These are phyloP conservation scores for Thamnidium elegans DNA, from an alignment of 192 early-diverging fungal species.

Conservation along the genomic window DNA sequence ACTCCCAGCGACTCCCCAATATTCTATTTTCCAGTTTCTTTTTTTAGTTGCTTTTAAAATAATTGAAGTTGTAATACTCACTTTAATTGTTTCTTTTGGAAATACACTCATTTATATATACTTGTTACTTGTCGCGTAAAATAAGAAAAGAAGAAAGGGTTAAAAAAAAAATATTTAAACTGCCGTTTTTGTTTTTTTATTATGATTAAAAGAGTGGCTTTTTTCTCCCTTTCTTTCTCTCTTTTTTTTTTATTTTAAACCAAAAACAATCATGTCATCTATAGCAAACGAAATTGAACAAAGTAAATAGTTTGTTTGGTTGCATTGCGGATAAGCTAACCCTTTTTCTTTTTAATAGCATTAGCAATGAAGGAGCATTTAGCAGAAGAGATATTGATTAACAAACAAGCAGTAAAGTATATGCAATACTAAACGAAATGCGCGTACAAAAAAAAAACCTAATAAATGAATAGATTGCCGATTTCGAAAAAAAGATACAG, in stretches of 20 bases:
- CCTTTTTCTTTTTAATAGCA: conserved; percentile 22
- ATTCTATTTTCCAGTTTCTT: conserved; percentile 41
- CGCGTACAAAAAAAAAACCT: neutral
- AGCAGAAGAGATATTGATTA: conserved; percentile 55
- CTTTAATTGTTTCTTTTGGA: conserved; percentile 58
- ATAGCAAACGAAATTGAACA: conserved; percentile 7
- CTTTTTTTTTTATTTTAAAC: neutral
- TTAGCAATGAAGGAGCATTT: conserved; percentile 46
- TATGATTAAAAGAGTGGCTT: conserved; percentile 6
- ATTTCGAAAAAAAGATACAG: conserved; percentile 56
- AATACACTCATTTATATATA: conserved; percentile 41
- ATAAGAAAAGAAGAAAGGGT: neutral
- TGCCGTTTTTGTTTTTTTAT: too few species aligned
- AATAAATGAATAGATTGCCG: conserved; percentile 35
- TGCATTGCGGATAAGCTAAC: neutral
- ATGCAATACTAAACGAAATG: neutral
- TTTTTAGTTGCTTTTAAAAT: neutral
- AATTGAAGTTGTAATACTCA: conserved; percentile 15
- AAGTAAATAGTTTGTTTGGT: conserved; percentile 3
- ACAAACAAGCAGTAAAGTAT: conserved; percentile 50
- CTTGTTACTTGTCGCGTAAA: neutral
- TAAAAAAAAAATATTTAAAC: too few species aligned
- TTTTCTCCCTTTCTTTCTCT: neutral
- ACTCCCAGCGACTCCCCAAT: conserved; percentile 86
- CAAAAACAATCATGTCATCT: neutral